A percentile compares a stretch with the other conserved stretches of the same genome.
Conservation (phyloP, 768 basidiomycete species). For the Tylopilus cervinicoccineus region DNA sequence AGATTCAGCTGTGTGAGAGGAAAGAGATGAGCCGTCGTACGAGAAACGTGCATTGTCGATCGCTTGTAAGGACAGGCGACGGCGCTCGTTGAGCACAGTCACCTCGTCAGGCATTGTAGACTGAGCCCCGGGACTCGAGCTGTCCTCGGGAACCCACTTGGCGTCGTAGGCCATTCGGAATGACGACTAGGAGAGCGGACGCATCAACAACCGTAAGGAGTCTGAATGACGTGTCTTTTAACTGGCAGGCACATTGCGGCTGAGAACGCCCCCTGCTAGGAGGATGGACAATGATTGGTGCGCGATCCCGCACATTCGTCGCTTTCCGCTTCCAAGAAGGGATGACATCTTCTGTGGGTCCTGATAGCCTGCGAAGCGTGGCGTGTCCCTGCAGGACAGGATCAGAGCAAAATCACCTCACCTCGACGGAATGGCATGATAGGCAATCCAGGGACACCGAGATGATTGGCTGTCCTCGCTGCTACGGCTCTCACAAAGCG, state of each 20-base stretch:
- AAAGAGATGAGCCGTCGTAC: slow-evolving; percentile 38
- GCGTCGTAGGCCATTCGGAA: slow-evolving; percentile 11
- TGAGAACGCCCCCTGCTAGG: slow-evolving; percentile 3
- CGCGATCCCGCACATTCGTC: slow-evolving; percentile 20
- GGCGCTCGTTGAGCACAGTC: slow-evolving; percentile 54
- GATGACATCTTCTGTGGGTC: background rate
- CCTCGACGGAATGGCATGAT: background rate
- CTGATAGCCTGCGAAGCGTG: background rate
- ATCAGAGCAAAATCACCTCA: background rate
- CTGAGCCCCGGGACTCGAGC: background rate
- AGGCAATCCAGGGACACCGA: slow-evolving; percentile 3
- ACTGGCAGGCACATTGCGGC: background rate
- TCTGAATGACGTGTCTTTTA: slow-evolving; percentile 12
- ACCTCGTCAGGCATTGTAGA: slow-evolving; percentile 5
- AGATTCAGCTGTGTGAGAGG: background rate
- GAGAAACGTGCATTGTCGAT: slow-evolving; percentile 84
- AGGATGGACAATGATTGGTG: slow-evolving; percentile 13
- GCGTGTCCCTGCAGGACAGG: background rate
- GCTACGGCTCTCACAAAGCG: background rate
- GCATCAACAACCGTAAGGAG: slow-evolving; percentile 1
- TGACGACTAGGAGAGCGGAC: background rate
- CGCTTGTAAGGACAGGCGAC: slow-evolving; percentile 74
- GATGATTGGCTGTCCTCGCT: background rate
- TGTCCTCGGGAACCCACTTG: background rate
- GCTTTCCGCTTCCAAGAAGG: slow-evolving; percentile 5